Evolutionary conservation across 305 asterid genomes (phyloP), one percentile per base, ranked within the genome.

Genomic region (Plantago coronopus): DNA sequence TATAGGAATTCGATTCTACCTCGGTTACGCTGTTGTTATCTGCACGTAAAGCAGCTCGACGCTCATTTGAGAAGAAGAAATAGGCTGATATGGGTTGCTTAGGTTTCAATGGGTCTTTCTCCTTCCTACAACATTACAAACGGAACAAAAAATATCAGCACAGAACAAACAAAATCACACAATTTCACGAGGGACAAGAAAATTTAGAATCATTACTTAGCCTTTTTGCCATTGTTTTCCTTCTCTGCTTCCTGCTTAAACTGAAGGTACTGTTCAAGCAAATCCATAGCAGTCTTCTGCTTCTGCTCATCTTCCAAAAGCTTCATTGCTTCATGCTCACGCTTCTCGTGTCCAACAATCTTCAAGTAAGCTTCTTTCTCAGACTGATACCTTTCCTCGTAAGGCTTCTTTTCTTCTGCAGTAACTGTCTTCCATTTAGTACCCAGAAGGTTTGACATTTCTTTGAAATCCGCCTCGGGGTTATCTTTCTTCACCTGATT

Each of bases 281-380:
- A 74, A 49, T 83, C 95, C 76, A 88, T 80, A 4, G 98, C 98
- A 9, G 84, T 82, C 75, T 84, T 91, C 64, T 85, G 94, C 53
- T 82, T 91, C 67, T 88, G 96, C 67, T 88, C 98, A 14, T 88
- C 98, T 61, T 91, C 98, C 34, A 88, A 65, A 3, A 91, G 91
- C 76, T 53, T 82, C 89, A 91, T 79, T 0, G 95, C 96, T 69
- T 88, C 96, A 0, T 62, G 81, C 68, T 91, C 96, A 7, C 90
- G 87, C 62, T 86, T 91, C 67, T 85, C 95, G n/a, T 70, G 78
- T 17, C 95, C 94, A 0, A 77, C 73, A 11, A 83, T 70, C 67
- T 83, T 88, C 75, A 87, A 76, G 66, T 85, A 88, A 4, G 82
- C 81, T 65, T 88, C 96, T 48, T 83, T 88, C 69, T 88, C 91